Percentiles rank a stretch among this genome's conserved stretches.
Conservation (phyloP, 345 rosid species). For the Stellera chamaejasme region DNA sequence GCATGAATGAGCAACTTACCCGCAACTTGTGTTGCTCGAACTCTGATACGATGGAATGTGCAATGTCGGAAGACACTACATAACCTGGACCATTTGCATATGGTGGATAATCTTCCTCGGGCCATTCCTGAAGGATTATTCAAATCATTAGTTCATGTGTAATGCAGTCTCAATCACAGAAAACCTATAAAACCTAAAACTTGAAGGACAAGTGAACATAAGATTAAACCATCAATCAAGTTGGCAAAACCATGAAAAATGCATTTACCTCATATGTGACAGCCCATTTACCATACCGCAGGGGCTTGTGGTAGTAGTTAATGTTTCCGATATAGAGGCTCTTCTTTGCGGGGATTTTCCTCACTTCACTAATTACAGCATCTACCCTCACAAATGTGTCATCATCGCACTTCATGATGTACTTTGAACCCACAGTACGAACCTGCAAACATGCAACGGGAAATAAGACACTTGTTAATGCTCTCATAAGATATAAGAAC, state of each 20-base stretch:
- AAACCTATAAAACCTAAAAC: too few relatives aligned
- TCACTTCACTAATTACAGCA: conserved; percentile 66
- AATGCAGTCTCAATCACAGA: too few relatives aligned
- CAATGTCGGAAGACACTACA: conserved; percentile 71
- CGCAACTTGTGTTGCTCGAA: conserved; percentile 69
- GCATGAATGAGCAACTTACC: conserved; percentile 29
- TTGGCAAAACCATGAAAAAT: conserved; percentile 4
- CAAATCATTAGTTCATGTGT: too few relatives aligned
- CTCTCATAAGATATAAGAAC: conserved; percentile 3
- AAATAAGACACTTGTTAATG: not conserved
- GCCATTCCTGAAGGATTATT: conserved; percentile 68
- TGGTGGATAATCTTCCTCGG: conserved; percentile 94
- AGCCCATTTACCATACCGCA: conserved; percentile 94
- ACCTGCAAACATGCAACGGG: conserved; percentile 16
- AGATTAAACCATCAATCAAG: too few relatives aligned
- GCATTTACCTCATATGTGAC: conserved; percentile 80
- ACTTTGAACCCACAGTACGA: conserved; percentile 33
- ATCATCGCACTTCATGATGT: conserved; percentile 89
- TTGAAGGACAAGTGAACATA: too few relatives aligned
- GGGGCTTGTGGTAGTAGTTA: conserved; percentile 86
- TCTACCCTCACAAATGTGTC: conserved; percentile 91
- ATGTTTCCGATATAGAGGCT: conserved; percentile 87
- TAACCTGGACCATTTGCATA: conserved; percentile 99
- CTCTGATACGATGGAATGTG: conserved; percentile 59
- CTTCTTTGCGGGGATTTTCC: conserved; percentile 41